A percentile compares a stretch with the other conserved stretches of the same genome.
phyloP scores from a whole-genome alignment of 192 early-diverging fungal species.

The Spizellomyces sp. region DNA sequence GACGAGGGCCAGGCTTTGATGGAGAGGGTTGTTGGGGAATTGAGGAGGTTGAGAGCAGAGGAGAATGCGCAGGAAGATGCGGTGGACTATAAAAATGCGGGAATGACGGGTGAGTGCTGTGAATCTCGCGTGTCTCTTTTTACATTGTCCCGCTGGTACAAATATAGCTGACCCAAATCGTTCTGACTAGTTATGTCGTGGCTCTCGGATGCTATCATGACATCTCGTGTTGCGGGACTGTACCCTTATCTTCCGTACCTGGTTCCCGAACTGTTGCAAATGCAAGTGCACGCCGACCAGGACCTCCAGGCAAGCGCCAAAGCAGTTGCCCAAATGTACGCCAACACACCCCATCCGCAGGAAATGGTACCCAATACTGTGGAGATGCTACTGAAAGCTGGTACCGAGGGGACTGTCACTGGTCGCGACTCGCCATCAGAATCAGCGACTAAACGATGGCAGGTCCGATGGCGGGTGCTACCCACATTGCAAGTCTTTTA shows the following conservation, averaged over 20 bases:
- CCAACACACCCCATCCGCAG: conserved; percentile 55
- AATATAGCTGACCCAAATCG: neutral
- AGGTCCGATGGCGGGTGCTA: conserved; percentile 75
- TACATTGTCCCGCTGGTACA: neutral
- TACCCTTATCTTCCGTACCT: conserved; percentile 57
- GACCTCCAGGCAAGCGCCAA: conserved; percentile 68
- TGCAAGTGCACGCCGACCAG: conserved; percentile 74
- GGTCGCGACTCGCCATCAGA: neutral
- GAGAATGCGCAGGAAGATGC: neutral
- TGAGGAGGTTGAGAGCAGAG: neutral
- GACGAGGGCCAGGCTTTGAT: neutral
- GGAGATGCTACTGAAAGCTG: conserved; percentile 52
- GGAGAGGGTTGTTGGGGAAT: neutral
- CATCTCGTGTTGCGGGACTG: conserved; percentile 55
- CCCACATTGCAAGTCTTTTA: conserved; percentile 86
- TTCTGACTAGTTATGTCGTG: conserved; percentile 62
- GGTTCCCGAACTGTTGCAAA: conserved; percentile 62
- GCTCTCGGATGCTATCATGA: conserved; percentile 59
- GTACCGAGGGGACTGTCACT: conserved; percentile 4
- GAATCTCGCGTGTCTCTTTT: neutral
- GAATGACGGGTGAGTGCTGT: conserved; percentile 65
- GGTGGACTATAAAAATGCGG: conserved; percentile 70
- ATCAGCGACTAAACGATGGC: conserved; percentile 60
- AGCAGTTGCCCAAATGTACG: conserved; percentile 51
- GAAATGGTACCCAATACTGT: conserved; percentile 50